Base-by-base conservation (phyloP, 2,329 filamentous ascomycete genomes). In the Calonectria leucothoes region DNA sequence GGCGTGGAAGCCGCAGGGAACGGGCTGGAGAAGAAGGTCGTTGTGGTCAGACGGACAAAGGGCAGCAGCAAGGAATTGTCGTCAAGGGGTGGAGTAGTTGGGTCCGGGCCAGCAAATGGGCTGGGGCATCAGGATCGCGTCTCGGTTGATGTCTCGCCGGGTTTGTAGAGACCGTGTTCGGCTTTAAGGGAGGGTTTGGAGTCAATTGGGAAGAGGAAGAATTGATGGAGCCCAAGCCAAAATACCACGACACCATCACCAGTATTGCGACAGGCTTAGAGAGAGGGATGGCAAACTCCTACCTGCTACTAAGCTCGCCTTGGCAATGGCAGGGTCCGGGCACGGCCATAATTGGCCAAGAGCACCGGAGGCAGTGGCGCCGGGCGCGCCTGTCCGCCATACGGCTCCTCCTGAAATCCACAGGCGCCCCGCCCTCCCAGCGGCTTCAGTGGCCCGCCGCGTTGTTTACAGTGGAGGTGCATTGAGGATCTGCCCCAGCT, bases 201-300 rank as follows among this genome's bases (percentile, higher is more conserved):
- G 61, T 64, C 71, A 78, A 78, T 76, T 68, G 74, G 35, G 39
- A 61, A 64, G 71, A 59, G 59, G 48, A 75, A 67, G 59, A 68
- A 69, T 61, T 42, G 61, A 67, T 69, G 69, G 72, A 74, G 72
- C 49, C 72, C 67, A 68, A 45, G 66, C 59, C 64, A 74, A 64
- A 71, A 75, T 72, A 79, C 70, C 57, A 76, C 71, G 70, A 70
- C 77, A 73, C 71, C 75, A 77, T 74, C 76, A 71, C 74, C 76
- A 76, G 75, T 68, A 78, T 80, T 77, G 76, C 75, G 74, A 79
- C 78, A 69, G 55, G 66, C 66, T 64, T 48, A 64, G 59, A 64
- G 59, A 64, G 70, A 61, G 69, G 66, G 66, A 69, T 48, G 48
- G 59, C 39, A 69, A 63, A 68, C 52, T 57, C 55, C 37, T 61